A percentile compares a stretch with the other conserved stretches of the same genome.
These are phyloP conservation scores for Macadamia integrifolia DNA, from an alignment of 164 flowering plant genomes.

Conservation along the genomic window DNA sequence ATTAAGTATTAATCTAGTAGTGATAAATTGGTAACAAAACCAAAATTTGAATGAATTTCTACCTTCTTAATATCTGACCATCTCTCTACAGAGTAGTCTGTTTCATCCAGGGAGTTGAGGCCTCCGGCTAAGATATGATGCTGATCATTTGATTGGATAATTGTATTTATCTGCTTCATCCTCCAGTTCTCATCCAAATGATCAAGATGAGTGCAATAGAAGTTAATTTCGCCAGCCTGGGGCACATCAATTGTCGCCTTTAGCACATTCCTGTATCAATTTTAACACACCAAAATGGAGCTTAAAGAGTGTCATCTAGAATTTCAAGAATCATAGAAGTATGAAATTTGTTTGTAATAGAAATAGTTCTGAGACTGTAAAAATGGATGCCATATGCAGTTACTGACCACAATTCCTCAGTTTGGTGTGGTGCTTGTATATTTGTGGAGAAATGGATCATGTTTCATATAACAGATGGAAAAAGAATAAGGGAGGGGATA, in stretches of 20 bases:
- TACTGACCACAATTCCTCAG: neutral
- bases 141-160: constrained; percentile 47
- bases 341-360: neutral
- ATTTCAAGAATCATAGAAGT: neutral
- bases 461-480: neutral
- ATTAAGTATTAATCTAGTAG: neutral
- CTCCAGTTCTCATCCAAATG: constrained; percentile 94
- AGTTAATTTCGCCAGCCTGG: constrained; percentile 61
- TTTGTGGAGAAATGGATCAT: neutral
- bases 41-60: neutral
- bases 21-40: neutral
- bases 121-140: constrained; percentile 91
- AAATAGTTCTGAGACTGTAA: too few species aligned
- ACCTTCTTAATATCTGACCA: constrained; percentile 94
- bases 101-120: constrained; percentile 76
- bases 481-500: too few species aligned
- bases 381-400: neutral
- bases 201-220: constrained; percentile 87
- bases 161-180: constrained; percentile 88
- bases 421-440: neutral
- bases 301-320: neutral
- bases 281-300: neutral
- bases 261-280: constrained; percentile 65
- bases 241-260: constrained; percentile 88
- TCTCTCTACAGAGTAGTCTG: constrained; percentile 83